phyloP scores from a whole-genome alignment of 148 eudicot genomes.

The Arctostaphylos glauca region DNA sequence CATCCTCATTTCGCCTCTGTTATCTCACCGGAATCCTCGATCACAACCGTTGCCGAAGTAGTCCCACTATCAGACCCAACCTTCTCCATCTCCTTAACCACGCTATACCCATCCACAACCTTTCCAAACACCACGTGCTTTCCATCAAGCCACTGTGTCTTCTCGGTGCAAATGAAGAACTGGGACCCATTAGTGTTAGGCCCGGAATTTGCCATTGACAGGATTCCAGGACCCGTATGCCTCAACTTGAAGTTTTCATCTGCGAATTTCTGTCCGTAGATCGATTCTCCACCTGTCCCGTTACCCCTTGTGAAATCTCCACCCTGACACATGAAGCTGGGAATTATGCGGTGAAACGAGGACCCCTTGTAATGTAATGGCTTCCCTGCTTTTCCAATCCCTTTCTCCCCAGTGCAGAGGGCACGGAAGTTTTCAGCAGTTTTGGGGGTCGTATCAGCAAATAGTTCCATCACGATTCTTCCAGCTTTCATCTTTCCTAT shows the following conservation, averaged over 20 bases:
- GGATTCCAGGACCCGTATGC: slow-evolving; percentile 43
- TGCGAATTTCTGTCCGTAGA: slow-evolving; percentile 63
- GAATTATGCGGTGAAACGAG: slow-evolving; percentile 72
- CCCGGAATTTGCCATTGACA: slow-evolving; percentile 66
- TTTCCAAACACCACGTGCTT: slow-evolving; percentile 66
- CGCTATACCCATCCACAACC: slow-evolving; percentile 58
- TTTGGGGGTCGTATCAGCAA: slow-evolving; percentile 61
- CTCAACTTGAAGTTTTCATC: slow-evolving; percentile 73
- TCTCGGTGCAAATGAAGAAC: slow-evolving; percentile 49
- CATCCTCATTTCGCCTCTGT: slow-evolving; percentile 23
- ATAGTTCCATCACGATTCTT: slow-evolving; percentile 74
- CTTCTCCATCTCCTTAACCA: slow-evolving; percentile 61
- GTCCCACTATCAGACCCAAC: slow-evolving; percentile 37
- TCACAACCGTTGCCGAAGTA: slow-evolving; percentile 32
- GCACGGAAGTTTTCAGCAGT: slow-evolving; percentile 89
- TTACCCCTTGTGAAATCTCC: slow-evolving; percentile 89
- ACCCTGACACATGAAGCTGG: slow-evolving; percentile 89
- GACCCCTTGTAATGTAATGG: slow-evolving; percentile 90
- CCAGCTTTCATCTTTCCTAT: slow-evolving; percentile 64
- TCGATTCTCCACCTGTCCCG: slow-evolving; percentile 88
- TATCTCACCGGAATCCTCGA: slow-evolving; percentile 58
- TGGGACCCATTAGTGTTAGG: slow-evolving; percentile 53
- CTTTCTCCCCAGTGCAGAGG: slow-evolving; percentile 90
- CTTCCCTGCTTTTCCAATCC: slow-evolving; percentile 63
- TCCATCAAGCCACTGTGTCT: slow-evolving; percentile 58